These are phyloP conservation scores for Dissoconium aciculare DNA, from an alignment of 2,329 filamentous ascomycete genomes.

Conservation along the genomic window DNA sequence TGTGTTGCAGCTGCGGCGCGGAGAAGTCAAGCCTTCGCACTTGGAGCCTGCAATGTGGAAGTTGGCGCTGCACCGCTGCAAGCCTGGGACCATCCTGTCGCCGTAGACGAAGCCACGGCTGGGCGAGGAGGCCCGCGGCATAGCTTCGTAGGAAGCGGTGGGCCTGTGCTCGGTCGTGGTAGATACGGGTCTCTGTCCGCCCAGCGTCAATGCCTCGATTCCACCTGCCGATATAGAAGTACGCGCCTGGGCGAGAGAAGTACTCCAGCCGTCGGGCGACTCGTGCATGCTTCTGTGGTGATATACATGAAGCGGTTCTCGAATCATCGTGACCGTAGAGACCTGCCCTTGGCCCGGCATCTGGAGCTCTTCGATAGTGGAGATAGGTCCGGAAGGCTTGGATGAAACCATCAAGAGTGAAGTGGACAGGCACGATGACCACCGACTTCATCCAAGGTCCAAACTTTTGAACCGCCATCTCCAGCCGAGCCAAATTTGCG, in stretches of 20 bases:
- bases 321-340: too few species aligned
- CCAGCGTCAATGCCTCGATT: not conserved
- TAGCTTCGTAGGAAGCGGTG: not conserved
- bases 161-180: not conserved
- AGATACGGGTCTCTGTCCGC: not conserved
- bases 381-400: not conserved
- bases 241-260: not conserved
- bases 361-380: not conserved
- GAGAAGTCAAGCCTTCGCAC: not conserved
- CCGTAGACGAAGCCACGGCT: not conserved
- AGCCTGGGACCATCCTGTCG: not conserved
- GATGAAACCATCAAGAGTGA: not conserved
- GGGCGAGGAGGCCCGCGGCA: not conserved
- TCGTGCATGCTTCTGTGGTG: too few species aligned
- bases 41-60: not conserved
- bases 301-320: too few species aligned
- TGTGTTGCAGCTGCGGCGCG: not conserved
- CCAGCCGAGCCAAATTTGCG: not conserved
- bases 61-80: not conserved
- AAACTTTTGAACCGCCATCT: not conserved
- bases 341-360: too few species aligned
- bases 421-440: not conserved
- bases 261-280: too few species aligned
- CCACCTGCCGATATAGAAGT: not conserved
- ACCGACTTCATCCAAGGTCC: not conserved